Evolutionary conservation across 768 basidiomycete species (phyloP), one percentile per base, ranked within the genome.

Genomic region (Heimioporus sp.): DNA sequence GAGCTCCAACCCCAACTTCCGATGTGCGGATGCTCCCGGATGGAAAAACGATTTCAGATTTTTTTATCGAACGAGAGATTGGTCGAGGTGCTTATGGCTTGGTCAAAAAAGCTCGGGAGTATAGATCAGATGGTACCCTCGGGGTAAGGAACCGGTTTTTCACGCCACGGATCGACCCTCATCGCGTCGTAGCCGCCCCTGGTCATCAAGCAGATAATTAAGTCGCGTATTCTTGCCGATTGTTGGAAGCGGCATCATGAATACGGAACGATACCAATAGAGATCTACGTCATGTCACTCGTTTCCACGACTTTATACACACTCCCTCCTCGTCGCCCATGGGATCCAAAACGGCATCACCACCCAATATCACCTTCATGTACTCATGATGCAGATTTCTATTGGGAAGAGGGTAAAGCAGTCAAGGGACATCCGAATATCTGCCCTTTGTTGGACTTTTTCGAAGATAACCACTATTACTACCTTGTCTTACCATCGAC

Each of bases 231-330:
- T 53, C 80, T 99, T 47, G 96, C 96, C 30, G 96, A 99, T 73
- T 98, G 96, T 70, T 99, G 97, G 97, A 98, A 98, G 76, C 91
- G 90, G 64, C 96, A 99, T 67, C 89, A 90, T 39, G 83, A 87
- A 55, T 82, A 90, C 67, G 96, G 96, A 51, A 97, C 97, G 9
- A 97, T 98, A 62, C 96, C 97, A 15, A 96, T 98, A 74, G 97
- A 99, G 73, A 96, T 96, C 21, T 90, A 89, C 66, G 90, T 93
- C 65, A 90, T 93, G 91, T 90, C 90, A 52, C 83, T 89, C 43
- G 86, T 92, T 69, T 93, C 91, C 43, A 81, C 86, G 56, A 89
- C 83, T 5, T 78, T 85, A 21, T 92, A 92, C 69, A 77, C 85
- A 21, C 76, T 96, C n/a, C 86, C 90, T 10, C 72, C 85, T 15